Evolutionary conservation across 2,329 filamentous ascomycete genomes (phyloP).

Genomic region (Diaporthe sp.): DNA sequence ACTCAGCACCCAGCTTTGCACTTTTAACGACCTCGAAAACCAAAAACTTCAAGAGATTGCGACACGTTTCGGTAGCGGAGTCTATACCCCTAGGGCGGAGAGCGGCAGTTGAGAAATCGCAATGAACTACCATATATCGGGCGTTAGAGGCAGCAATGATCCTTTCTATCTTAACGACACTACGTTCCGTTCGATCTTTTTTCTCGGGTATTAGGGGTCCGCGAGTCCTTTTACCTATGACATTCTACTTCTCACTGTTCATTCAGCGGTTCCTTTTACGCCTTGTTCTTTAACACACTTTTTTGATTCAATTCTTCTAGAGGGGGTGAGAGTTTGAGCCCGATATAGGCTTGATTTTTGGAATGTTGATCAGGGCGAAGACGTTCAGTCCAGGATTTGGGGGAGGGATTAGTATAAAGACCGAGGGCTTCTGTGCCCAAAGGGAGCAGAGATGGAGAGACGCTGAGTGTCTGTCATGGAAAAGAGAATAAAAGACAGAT

Average conservation of each 20-base stretch:
- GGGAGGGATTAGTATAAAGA: background rate
- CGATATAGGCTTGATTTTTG: background rate
- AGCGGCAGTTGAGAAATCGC: slow-evolving; percentile 16
- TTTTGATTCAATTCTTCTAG: slow-evolving; percentile 15
- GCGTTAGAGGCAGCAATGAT: slow-evolving; percentile 23
- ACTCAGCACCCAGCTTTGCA: background rate
- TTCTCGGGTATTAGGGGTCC: background rate
- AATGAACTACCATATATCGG: slow-evolving; percentile 11
- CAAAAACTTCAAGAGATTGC: background rate
- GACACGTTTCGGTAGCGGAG: slow-evolving; percentile 24
- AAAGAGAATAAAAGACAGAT: slow-evolving; percentile 1
- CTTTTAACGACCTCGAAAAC: slow-evolving; percentile 23
- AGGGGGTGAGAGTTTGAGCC: background rate
- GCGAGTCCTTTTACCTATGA: background rate
- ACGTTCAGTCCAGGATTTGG: background rate
- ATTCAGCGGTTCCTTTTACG: background rate
- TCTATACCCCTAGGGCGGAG: slow-evolving; percentile 14
- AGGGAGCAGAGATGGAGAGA: background rate
- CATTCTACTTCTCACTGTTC: slow-evolving; percentile 6
- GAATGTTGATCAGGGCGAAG: background rate
- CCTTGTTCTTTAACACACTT: background rate
- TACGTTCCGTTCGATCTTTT: slow-evolving; percentile 8
- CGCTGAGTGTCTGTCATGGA: background rate
- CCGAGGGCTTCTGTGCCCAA: background rate
- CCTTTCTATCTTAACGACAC: slow-evolving; percentile 14